Evolutionary conservation across 108 stramenopile species (phyloP), one percentile per base, ranked within the genome.

Genomic region (Bacterosira constricta): DNA sequence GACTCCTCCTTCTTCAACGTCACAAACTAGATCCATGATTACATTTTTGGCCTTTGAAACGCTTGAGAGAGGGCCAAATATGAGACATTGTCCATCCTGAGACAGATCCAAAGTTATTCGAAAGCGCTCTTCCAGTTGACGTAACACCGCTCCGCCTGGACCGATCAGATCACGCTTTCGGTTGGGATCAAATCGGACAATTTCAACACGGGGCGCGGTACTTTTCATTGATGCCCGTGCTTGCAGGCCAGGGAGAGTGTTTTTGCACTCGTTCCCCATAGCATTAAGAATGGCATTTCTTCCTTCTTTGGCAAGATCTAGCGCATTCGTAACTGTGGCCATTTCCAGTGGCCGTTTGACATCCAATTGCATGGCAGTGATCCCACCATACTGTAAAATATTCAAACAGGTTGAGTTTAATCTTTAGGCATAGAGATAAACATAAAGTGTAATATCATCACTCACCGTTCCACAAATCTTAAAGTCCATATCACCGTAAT

Each of bases 401-500:
- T 37, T 37, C 7, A 42, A 4, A 42, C 41, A 42, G n/a, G n/a
- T n/a, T n/a, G n/a, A n/a, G n/a, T n/a, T n/a, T n/a, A n/a, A n/a
- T n/a, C n/a, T n/a, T n/a, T n/a, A n/a, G n/a, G n/a, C 9, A 42
- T 3, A 1, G 3, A 9, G 41, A n/a, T 9, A 42, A 42, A 42
- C 12, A 42, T 2, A 8, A 2, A 42, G 41, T 9, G 17, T n/a
- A 42, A 42, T 8, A 42, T n/a, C 2, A 8, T 11, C 41, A 42
- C 41, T 42, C 4, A 12, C 25, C 10, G 97, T 94, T 11, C 97
- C 97, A 20, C 91, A 94, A 25, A 96, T 79, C 80, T 98, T 98
- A 79, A 95, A 96, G 79, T 98, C 97, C 94, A 98, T 98, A 52
- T 82, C 82, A 12, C 97, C 97, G 69, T 79, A 88, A 56, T 90